phyloP scores from a whole-genome alignment of 805 yeast genomes.

The Candida sphagnicola region DNA sequence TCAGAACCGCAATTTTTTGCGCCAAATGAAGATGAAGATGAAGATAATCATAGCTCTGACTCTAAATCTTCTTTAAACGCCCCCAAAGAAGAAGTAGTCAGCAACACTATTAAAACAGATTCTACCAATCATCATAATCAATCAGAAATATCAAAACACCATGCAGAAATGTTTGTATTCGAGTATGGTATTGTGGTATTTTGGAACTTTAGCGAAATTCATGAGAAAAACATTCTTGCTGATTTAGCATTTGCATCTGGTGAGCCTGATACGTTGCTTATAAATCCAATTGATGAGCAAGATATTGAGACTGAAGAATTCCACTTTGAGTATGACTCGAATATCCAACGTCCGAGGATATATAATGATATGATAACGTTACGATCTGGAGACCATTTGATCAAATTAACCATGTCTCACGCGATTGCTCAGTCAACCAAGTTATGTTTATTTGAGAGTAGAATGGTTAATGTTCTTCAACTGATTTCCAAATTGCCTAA shows the following conservation, averaged over 20 bases:
- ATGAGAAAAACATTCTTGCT: conserved; percentile 90
- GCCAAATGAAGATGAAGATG: conserved; percentile 16
- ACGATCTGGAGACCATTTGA: conserved; percentile 86
- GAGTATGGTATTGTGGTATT: conserved; percentile 96
- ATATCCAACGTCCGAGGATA: conserved; percentile 64
- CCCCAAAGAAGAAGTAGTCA: conserved; percentile 1
- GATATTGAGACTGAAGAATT: conserved; percentile 92
- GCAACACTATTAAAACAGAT: conserved; percentile 7
- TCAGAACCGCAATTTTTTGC: conserved; percentile 91
- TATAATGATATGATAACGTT: conserved; percentile 93
- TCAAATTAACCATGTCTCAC: conserved; percentile 89
- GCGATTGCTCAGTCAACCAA: conserved; percentile 97
- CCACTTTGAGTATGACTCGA: conserved; percentile 66
- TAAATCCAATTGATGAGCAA: conserved; percentile 76
- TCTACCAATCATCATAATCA: conserved; percentile 6
- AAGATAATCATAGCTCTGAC: not conserved
- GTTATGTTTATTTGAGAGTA: conserved; percentile 82
- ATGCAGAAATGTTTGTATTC: conserved; percentile 84
- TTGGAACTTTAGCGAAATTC: conserved; percentile 92
- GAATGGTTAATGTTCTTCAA: conserved; percentile 79
- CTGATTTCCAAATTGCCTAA: conserved; percentile 89
- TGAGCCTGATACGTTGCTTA: conserved; percentile 45
- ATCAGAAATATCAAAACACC: conserved; percentile 50
- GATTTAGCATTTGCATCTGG: conserved; percentile 73
- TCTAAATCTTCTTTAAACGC: not conserved